phyloP scores from a whole-genome alignment of 1,284 basidiomycete species.

The Boletus semigastroideus region DNA sequence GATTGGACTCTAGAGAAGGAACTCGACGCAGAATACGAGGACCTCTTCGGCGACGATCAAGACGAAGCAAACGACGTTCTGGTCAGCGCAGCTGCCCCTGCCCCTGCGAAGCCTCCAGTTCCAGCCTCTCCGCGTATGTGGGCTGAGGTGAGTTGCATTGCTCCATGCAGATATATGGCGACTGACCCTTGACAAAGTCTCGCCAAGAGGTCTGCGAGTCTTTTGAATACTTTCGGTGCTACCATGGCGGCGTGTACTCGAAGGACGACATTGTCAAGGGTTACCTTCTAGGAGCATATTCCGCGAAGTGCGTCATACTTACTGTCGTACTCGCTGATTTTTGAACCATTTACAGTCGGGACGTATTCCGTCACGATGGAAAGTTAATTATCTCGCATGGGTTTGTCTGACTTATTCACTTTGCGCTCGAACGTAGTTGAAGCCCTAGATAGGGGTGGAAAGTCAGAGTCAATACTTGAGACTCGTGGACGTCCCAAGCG shows the following conservation, averaged over 20 bases:
- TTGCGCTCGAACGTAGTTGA: conserved; percentile 1
- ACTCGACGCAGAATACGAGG: conserved; percentile 19
- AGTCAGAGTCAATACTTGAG: conserved; percentile 53
- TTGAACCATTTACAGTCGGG: conserved; percentile 49
- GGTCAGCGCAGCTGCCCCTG: not conserved
- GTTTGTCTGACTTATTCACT: conserved; percentile 39
- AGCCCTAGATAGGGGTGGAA: conserved; percentile 54
- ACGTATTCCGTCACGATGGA: conserved; percentile 60
- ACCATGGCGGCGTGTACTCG: conserved; percentile 76
- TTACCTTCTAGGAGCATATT: conserved; percentile 69
- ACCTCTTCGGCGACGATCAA: conserved; percentile 4
- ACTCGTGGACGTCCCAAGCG: conserved; percentile 38
- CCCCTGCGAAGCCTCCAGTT: conserved; percentile 31
- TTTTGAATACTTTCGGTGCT: conserved; percentile 70
- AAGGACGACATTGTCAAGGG: conserved; percentile 61
- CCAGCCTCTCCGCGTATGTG: conserved; percentile 47
- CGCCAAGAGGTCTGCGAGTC: conserved; percentile 80
- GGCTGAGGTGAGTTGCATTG: conserved; percentile 43
- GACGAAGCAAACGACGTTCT: conserved; percentile 11
- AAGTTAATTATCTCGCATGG: conserved; percentile 77
- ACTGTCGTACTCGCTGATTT: not conserved
- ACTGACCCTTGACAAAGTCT: conserved; percentile 46
- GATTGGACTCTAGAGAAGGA: conserved; percentile 29
- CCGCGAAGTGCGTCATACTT: conserved; percentile 50
- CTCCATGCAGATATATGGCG: not conserved